These are phyloP conservation scores for Gastrodia elata DNA, from an alignment of 106 monocot genomes.

Conservation along the genomic window DNA sequence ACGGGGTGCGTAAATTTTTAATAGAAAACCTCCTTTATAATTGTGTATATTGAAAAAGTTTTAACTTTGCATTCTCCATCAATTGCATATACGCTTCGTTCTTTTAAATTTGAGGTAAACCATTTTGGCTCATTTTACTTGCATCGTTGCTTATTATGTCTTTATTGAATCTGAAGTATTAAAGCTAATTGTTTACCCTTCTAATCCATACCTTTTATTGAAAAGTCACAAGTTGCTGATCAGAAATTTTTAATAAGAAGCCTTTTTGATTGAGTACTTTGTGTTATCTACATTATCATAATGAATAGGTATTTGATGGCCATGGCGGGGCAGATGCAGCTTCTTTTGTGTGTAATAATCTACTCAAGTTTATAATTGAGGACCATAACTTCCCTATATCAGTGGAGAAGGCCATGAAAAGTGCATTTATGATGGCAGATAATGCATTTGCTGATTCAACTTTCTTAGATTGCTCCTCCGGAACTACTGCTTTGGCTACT, in stretches of 20 bases:
- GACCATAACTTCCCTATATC: conserved; percentile 41
- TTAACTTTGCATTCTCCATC: not conserved
- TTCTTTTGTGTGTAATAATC: conserved; percentile 48
- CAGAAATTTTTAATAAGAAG: not conserved
- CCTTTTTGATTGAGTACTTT: too few relatives aligned
- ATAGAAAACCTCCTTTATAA: not conserved
- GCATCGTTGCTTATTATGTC: not conserved
- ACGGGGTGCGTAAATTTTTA: conserved; percentile 36
- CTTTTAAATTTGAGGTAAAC: too few relatives aligned
- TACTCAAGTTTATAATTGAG: conserved; percentile 52
- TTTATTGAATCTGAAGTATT: not conserved
- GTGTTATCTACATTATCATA: not conserved
- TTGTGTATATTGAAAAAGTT: not conserved
- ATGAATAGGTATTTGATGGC: conserved; percentile 73
- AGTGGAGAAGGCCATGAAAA: conserved; percentile 51
- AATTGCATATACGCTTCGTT: not conserved
- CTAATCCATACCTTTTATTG: not conserved
- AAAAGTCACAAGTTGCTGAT: not conserved
- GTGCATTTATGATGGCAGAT: conserved; percentile 61
- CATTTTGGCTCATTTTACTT: not conserved
- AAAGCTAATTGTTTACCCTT: not conserved
- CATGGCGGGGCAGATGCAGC: conserved; percentile 77
- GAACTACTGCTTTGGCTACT: conserved; percentile 57
- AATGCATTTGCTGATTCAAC: conserved; percentile 55
- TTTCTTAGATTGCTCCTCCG: conserved; percentile 50